phyloP scores from a whole-genome alignment of 2,329 filamentous ascomycete species.

The Colletotrichum spaethianum region DNA sequence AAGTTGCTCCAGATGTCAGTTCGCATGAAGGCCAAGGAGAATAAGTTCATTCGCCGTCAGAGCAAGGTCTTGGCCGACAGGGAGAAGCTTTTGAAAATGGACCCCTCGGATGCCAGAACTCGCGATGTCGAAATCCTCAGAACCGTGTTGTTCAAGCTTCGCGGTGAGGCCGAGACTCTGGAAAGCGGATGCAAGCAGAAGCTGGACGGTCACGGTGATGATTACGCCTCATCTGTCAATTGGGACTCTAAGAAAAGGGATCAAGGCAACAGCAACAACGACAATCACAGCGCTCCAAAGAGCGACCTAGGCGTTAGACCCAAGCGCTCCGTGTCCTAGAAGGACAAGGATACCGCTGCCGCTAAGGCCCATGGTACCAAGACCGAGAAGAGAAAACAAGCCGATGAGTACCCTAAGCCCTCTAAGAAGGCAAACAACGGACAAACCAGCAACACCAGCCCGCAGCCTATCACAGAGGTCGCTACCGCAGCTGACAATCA shows the following conservation, averaged over 20 bases:
- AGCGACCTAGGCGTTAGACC: constrained; percentile 18
- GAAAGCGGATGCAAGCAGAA: background rate
- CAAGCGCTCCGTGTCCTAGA: constrained; percentile 24
- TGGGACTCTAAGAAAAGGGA: background rate
- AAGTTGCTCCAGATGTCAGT: background rate
- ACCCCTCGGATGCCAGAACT: constrained; percentile 21
- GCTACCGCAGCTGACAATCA: background rate
- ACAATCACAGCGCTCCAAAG: constrained; percentile 11
- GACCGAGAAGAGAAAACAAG: constrained; percentile 18
- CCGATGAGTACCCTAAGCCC: background rate
- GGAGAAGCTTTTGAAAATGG: constrained; percentile 11
- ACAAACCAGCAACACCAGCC: background rate
- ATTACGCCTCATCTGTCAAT: background rate
- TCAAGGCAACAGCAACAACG: background rate
- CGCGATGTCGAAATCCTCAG: constrained; percentile 17
- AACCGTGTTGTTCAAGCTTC: constrained; percentile 12
- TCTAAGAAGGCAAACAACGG: constrained; percentile 14
- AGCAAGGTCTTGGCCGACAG: constrained; percentile 2
- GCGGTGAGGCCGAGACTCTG: background rate
- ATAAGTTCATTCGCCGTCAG: constrained; percentile 24
- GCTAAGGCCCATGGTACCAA: background rate
- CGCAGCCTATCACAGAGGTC: background rate
- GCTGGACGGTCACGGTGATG: background rate
- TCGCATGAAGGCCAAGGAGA: constrained; percentile 8
- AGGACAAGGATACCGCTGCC: background rate